These are phyloP conservation scores for Naganishia vishniacii DNA, from an alignment of 768 basidiomycete species.

Conservation along the genomic window DNA sequence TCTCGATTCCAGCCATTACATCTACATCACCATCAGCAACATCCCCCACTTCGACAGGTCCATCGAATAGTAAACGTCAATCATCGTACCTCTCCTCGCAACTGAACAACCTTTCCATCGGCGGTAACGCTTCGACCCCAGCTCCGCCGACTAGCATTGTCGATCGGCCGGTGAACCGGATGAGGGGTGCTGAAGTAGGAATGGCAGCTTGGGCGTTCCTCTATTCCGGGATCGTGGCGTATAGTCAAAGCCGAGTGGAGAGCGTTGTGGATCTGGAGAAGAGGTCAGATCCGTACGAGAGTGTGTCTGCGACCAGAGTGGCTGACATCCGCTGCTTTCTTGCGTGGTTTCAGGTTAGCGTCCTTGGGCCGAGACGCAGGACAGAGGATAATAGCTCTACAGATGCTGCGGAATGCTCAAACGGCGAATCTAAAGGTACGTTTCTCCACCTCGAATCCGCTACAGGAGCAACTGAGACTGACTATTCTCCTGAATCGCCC, in stretches of 20 bases:
- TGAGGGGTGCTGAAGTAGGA: constrained; percentile 53
- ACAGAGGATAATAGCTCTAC: constrained; percentile 60
- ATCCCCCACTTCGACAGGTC: not conserved
- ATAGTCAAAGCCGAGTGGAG: constrained; percentile 89
- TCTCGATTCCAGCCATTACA: constrained; percentile 6
- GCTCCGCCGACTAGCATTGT: constrained; percentile 93
- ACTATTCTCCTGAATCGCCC: not conserved
- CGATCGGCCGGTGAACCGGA: constrained; percentile 57
- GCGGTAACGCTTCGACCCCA: constrained; percentile 57
- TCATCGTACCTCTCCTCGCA: constrained; percentile 31
- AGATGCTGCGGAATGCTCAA: constrained; percentile 45
- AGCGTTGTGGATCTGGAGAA: constrained; percentile 94
- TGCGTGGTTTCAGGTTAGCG: constrained; percentile 61
- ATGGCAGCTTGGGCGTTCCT: constrained; percentile 18
- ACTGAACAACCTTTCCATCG: constrained; percentile 30
- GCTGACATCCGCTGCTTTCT: no score
- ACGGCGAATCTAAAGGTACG: constrained; percentile 42
- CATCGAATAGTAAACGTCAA: constrained; percentile 22
- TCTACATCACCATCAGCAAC: not conserved
- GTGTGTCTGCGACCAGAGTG: no score
- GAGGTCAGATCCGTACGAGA: constrained; percentile 60
- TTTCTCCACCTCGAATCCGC: not conserved
- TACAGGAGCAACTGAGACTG: not conserved
- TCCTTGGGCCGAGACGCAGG: constrained; percentile 90
- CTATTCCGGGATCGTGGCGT: constrained; percentile 70